Evolutionary conservation across 805 yeast genomes (phyloP).

Genomic region (fission yeast (Schizosaccharomyces pombe)): DNA sequence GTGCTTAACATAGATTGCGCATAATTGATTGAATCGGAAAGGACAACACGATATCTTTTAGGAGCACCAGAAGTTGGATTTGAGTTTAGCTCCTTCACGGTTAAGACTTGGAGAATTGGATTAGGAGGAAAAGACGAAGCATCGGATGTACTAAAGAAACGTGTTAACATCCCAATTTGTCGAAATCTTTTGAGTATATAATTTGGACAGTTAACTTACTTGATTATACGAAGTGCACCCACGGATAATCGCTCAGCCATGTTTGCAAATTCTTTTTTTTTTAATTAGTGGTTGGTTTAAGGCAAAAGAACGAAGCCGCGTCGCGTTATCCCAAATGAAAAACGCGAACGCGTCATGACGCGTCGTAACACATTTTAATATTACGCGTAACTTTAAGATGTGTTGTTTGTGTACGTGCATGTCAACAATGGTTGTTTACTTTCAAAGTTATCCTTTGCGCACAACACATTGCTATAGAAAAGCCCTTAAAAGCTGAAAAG

Average conservation of each 20-base stretch:
- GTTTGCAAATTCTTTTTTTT: background rate
- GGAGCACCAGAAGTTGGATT: conserved; percentile 8
- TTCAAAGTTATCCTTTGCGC: too few relatives aligned
- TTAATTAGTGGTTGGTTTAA: background rate
- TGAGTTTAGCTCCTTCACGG: conserved; percentile 7
- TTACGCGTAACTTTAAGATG: background rate
- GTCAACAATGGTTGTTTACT: too few relatives aligned
- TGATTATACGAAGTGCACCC: background rate
- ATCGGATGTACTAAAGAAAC: background rate
- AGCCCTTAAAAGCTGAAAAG: too few relatives aligned
- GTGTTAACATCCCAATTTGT: background rate
- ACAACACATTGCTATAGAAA: too few relatives aligned
- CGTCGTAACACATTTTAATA: background rate
- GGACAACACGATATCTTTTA: conserved; percentile 8
- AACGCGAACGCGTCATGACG: background rate
- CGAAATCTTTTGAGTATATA: too few relatives aligned
- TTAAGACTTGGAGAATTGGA: conserved; percentile 8
- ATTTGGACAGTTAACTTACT: background rate
- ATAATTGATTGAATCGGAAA: conserved; percentile 10
- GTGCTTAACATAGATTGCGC: conserved; percentile 8
- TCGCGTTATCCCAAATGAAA: background rate
- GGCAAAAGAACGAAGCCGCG: background rate
- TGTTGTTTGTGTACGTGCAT: background rate
- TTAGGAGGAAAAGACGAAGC: conserved; percentile 3
- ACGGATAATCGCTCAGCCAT: conserved; percentile 2